phyloP scores from a whole-genome alignment of 208 protist species.

The Leishmania braziliensis region DNA sequence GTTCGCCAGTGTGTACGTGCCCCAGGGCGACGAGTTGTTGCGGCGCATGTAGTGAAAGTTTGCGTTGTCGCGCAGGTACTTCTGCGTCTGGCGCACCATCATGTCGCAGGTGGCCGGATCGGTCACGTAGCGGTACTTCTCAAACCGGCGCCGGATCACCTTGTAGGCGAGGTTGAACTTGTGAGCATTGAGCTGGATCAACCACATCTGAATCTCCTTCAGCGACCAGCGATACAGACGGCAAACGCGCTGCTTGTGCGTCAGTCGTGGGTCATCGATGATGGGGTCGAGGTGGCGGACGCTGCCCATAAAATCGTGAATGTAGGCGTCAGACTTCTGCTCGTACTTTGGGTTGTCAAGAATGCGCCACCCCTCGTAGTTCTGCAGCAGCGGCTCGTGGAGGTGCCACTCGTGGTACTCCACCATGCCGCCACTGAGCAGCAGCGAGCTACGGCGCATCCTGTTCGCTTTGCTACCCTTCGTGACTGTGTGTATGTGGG shows the following conservation, averaged over 20 bases:
- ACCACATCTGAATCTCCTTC: slow-evolving; percentile 90
- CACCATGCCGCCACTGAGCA: slow-evolving; percentile 84
- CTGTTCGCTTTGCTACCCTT: slow-evolving; percentile 25
- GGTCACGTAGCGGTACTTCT: slow-evolving; percentile 90
- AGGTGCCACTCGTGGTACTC: slow-evolving; percentile 94
- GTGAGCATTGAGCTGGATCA: slow-evolving; percentile 84
- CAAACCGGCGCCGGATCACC: slow-evolving; percentile 85
- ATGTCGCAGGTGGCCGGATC: slow-evolving; percentile 91
- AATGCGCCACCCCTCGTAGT: slow-evolving; percentile 93
- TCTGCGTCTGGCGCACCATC: slow-evolving; percentile 93
- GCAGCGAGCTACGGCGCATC: slow-evolving; percentile 75
- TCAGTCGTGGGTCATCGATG: slow-evolving; percentile 92
- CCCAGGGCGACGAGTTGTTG: slow-evolving; percentile 85
- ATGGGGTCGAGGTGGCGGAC: slow-evolving; percentile 91
- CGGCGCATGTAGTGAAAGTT: slow-evolving; percentile 83
- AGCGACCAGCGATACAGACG: slow-evolving; percentile 90
- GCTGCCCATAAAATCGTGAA: slow-evolving; percentile 79
- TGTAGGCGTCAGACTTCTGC: slow-evolving; percentile 75
- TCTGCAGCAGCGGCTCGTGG: slow-evolving; percentile 88
- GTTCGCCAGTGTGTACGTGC: slow-evolving; percentile 82
- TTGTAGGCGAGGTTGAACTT: slow-evolving; percentile 93
- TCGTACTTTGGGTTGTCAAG: slow-evolving; percentile 91
- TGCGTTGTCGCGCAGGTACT: slow-evolving; percentile 89
- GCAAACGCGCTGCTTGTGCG: slow-evolving; percentile 92
- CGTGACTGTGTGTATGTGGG: not conserved